Percentiles rank a stretch among this genome's conserved stretches.
These are phyloP conservation scores for Lasiosphaeria miniovina DNA, from an alignment of 495 filamentous ascomycete species.

Conservation along the genomic window DNA sequence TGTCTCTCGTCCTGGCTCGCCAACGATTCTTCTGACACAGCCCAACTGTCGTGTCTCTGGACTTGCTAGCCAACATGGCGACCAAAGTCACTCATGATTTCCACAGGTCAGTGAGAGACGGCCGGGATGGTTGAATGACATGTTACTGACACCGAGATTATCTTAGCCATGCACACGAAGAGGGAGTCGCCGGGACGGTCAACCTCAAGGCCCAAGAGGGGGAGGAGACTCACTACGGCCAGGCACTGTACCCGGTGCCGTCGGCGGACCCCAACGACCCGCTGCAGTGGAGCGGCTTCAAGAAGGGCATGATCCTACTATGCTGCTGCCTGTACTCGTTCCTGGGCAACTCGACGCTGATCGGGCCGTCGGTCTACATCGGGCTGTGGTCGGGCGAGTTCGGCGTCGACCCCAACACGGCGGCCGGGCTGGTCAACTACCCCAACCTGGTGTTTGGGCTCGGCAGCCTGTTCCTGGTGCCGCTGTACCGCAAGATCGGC, in stretches of 20 bases:
- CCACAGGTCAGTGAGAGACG: conserved; percentile 6
- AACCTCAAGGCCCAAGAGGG: conserved; percentile 53
- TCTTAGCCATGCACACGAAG: conserved; percentile 55
- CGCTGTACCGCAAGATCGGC: conserved; percentile 56
- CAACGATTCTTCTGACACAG: background rate
- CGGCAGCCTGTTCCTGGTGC: conserved; percentile 51
- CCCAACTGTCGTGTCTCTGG: background rate
- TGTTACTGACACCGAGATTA: background rate
- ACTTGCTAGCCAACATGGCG: conserved; percentile 3
- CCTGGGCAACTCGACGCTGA: conserved; percentile 53
- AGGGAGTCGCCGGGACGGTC: conserved; percentile 56
- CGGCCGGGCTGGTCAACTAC: conserved; percentile 55
- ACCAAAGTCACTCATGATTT: conserved; percentile 6
- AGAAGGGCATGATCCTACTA: conserved; percentile 55
- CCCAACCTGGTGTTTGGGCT: conserved; percentile 59
- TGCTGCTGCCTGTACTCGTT: conserved; percentile 55
- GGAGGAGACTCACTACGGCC: conserved; percentile 57
- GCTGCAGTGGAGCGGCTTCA: conserved; percentile 54
- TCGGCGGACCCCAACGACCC: conserved; percentile 60
- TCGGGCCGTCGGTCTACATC: conserved; percentile 56
- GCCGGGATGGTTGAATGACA: background rate
- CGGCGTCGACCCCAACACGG: conserved; percentile 44
- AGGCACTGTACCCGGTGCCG: conserved; percentile 58
- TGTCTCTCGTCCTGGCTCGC: background rate
- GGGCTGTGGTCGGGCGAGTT: conserved; percentile 51